Base-by-base conservation (phyloP, 495 filamentous ascomycete genomes). In the Terfezia claveryi region DNA sequence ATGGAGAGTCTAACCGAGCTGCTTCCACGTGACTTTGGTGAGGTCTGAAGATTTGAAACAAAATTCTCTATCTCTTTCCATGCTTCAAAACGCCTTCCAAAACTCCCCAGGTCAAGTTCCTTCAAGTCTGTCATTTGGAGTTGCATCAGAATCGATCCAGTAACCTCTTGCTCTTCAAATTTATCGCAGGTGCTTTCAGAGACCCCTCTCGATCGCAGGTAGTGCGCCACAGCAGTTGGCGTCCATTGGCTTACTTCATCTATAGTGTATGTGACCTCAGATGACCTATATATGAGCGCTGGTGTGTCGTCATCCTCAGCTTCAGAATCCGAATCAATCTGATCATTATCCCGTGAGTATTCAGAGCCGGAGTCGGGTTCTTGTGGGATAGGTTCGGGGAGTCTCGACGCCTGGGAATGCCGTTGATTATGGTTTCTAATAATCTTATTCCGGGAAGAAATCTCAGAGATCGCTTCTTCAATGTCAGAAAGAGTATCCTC, bases 401-500 rank as follows among this genome's bases (percentile, higher is more conserved):
- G 16, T 23, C 12, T 16, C 27, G 14, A 5, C 5, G 50, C 91
- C 77, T 49, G 87, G 88, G 67, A 93, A 91, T 50, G 88, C 93
- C 55, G 87, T 67, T 52, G 57, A 50, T 51, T 56, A 37, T 59
- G 64, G 27, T 60, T 55, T n/a, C 44, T 51, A 20, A 58, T 54
- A 37, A 53, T 52, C 55, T 54, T 62, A 23, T 55, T 60, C 37
- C 57, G 56, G 6, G n/a, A 12, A 20, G 63, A 65, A 69, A 99
- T 80, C 64, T 94, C 86, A 23, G 87, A 94, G 51, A 99, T 96
- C 65, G 95, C 92, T 68, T 99, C 92, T 62, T 99, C 78, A 62
- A 99, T 99, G 37, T 96, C 92, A 61, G 86, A 94, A 56, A 99
- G 68, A 0, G 92, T 96, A 64, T 99, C 89, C 64, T 93, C 87